phyloP scores from a whole-genome alignment of 352 stramenopile genomes.

The Globisporangium iwayamae region DNA sequence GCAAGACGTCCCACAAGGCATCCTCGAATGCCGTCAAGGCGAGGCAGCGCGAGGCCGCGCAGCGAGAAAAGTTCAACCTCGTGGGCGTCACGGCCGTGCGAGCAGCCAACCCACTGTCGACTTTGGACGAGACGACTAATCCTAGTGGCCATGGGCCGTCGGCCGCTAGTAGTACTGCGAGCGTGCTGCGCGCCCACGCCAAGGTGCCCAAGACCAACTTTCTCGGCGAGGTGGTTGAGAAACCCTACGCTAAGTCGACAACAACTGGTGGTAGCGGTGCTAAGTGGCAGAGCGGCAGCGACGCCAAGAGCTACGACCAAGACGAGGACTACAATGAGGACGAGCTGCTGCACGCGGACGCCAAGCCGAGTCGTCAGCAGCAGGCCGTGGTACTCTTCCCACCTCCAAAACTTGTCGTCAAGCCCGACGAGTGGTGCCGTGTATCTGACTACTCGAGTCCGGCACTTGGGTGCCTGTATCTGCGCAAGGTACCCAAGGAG shows the following conservation, averaged over 20 bases:
- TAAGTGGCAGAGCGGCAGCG: conserved; percentile 17
- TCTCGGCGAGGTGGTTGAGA: conserved; percentile 56
- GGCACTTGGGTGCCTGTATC: conserved; percentile 50
- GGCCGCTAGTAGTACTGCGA: conserved; percentile 21
- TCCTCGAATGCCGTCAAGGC: conserved; percentile 32
- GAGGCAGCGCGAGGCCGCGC: conserved; percentile 49
- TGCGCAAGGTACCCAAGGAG: conserved; percentile 63
- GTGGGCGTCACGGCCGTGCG: conserved; percentile 60
- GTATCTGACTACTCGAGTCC: conserved; percentile 57
- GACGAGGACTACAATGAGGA: conserved; percentile 21
- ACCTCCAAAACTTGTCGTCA: conserved; percentile 57
- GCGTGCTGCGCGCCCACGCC: conserved; percentile 34
- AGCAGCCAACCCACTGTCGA: conserved; percentile 10
- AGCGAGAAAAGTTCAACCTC: conserved; percentile 50
- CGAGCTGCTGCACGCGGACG: conserved; percentile 15
- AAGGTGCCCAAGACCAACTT: conserved; percentile 71
- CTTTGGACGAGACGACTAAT: conserved; percentile 3
- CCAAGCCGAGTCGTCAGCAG: conserved; percentile 1
- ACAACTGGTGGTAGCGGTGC: not conserved
- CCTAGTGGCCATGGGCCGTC: not conserved
- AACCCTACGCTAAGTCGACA: conserved; percentile 31
- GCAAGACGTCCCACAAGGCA: conserved; percentile 61
- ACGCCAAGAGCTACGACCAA: conserved; percentile 21
- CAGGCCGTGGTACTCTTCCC: conserved; percentile 28
- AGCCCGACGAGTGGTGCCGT: conserved; percentile 74